Evolutionary conservation across 805 yeast genomes (phyloP).

Genomic region (Ogataea thermomethanolica): DNA sequence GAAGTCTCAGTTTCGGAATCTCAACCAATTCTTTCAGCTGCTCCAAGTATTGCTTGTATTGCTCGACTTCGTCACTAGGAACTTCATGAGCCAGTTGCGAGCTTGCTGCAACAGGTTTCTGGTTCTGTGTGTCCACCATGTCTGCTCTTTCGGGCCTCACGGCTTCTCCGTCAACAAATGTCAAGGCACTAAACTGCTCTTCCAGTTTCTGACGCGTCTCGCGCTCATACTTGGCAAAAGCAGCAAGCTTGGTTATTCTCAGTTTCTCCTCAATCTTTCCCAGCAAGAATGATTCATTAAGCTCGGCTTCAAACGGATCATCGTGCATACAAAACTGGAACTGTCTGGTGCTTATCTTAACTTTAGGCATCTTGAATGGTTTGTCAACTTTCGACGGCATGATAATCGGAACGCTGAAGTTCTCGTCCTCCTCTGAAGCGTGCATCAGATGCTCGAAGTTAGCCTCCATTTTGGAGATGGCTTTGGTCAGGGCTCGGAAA

Average conservation of each 20-base stretch:
- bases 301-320: constrained; percentile 83
- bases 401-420: constrained; percentile 31
- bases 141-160: constrained; percentile 6
- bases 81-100: constrained; percentile 24
- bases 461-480: constrained; percentile 51
- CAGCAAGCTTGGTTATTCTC: constrained; percentile 46
- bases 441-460: constrained; percentile 27
- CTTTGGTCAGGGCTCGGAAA: constrained; percentile 67
- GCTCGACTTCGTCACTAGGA: constrained; percentile 20
- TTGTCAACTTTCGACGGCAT: constrained; percentile 35
- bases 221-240: constrained; percentile 23
- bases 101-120: not conserved
- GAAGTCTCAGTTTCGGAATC: constrained; percentile 26
- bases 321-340: constrained; percentile 71
- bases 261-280: constrained; percentile 64
- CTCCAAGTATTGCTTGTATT: constrained; percentile 19
- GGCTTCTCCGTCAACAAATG: constrained; percentile 23
- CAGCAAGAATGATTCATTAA: constrained; percentile 59
- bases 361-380: constrained; percentile 48
- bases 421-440: constrained; percentile 21
- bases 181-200: constrained; percentile 31
- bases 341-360: constrained; percentile 52
- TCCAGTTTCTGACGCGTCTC: constrained; percentile 22
- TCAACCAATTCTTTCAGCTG: constrained; percentile 26
- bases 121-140: too few species aligned